A percentile compares a stretch with the other conserved stretches of the same genome.
Conservation (phyloP, 192 early-diverging fungal genomes). For the Entophlyctis helioformis region DNA sequence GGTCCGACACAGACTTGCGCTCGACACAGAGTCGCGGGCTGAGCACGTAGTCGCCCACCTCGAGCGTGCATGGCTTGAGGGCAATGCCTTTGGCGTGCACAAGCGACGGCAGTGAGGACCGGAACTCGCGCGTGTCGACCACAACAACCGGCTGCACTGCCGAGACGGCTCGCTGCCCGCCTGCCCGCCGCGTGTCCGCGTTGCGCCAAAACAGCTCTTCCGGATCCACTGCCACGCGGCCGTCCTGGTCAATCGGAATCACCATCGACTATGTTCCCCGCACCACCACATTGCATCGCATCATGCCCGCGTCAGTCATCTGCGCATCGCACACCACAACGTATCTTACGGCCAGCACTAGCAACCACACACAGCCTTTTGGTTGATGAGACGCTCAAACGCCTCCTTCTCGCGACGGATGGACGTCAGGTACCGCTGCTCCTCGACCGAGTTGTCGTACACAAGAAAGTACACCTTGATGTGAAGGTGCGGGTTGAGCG, state of each 20-base stretch:
- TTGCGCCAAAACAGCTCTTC: conserved; percentile 39
- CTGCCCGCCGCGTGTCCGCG: conserved; percentile 50
- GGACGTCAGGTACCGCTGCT: conserved; percentile 75
- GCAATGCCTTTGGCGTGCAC: conserved; percentile 66
- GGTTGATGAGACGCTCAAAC: conserved; percentile 82
- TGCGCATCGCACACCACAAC: no score
- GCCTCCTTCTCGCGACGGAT: conserved; percentile 85
- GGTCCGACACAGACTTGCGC: conserved; percentile 82
- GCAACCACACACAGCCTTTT: conserved; percentile 63
- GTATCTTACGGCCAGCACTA: no score
- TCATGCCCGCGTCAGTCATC: no score
- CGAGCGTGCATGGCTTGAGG: conserved; percentile 71
- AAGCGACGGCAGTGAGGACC: conserved; percentile 76
- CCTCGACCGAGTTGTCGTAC: conserved; percentile 91
- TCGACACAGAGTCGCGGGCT: conserved; percentile 79
- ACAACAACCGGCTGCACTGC: conserved; percentile 36
- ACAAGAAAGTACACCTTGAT: conserved; percentile 84
- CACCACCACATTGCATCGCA: no score
- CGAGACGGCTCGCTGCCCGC: conserved; percentile 31
- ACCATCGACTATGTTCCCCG: conserved; percentile 77
- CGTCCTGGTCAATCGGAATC: conserved; percentile 58
- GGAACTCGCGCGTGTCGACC: conserved; percentile 88
- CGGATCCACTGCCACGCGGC: conserved; percentile 22
- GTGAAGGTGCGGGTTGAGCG: conserved; percentile 31
- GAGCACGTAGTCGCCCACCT: conserved; percentile 90